These are phyloP conservation scores for Heritiera littoralis DNA, from an alignment of 345 rosid genomes.

Conservation along the genomic window DNA sequence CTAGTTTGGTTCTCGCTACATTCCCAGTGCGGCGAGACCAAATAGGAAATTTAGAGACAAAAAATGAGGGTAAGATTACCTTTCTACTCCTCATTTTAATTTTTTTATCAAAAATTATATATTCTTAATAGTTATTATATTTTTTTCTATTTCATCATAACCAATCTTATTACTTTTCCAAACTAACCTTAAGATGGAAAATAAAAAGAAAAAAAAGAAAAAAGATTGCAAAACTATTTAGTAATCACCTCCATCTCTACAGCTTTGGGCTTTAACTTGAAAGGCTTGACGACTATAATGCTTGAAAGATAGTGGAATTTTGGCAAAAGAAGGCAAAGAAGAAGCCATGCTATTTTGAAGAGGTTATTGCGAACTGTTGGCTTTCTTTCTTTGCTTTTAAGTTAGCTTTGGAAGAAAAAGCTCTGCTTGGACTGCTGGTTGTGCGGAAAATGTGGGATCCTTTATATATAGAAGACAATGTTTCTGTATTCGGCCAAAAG, in stretches of 20 bases:
- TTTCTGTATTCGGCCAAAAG: not conserved
- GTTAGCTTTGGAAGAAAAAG: not conserved
- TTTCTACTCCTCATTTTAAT: no score
- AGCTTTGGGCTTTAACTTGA: slow-evolving; percentile 35
- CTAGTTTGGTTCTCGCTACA: no score
- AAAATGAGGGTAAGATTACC: no score
- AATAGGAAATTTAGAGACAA: no score
- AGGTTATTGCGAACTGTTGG: not conserved
- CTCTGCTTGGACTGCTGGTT: not conserved
- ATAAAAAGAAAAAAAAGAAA: not conserved
- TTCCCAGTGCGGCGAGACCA: no score
- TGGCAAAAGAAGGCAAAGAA: slow-evolving; percentile 6
- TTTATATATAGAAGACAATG: not conserved
- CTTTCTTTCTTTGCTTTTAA: not conserved
- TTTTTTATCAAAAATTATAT: no score
- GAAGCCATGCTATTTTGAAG: slow-evolving; percentile 16
- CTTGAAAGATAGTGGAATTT: slow-evolving; percentile 14
- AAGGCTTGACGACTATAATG: slow-evolving; percentile 6
- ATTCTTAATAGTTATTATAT: no score
- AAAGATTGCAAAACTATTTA: not conserved
- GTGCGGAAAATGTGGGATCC: not conserved
- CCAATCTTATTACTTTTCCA: no score
- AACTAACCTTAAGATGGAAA: no score
- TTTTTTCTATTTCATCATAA: no score
- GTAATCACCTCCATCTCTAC: slow-evolving; percentile 41